These are phyloP conservation scores for Chlamydomonas incerta DNA, from an alignment of 139 green algal species.

Conservation along the genomic window DNA sequence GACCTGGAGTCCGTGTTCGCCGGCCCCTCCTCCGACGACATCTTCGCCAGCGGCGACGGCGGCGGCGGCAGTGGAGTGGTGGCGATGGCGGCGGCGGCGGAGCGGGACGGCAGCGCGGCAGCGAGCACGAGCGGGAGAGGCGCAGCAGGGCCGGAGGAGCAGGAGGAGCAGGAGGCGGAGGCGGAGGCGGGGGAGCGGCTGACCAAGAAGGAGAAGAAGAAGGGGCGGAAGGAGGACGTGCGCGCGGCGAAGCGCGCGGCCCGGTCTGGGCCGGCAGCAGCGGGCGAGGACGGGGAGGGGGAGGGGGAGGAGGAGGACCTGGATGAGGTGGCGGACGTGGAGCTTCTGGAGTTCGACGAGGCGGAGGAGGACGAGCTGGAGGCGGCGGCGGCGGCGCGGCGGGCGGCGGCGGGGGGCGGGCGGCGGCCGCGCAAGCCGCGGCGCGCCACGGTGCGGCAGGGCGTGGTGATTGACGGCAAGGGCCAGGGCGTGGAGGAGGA, in stretches of 20 bases:
- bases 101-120: background rate
- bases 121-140: background rate
- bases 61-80: background rate
- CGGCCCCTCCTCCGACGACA: constrained; percentile 17
- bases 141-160: background rate
- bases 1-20: constrained; percentile 47
- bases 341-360: background rate
- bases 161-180: too few species aligned
- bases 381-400: background rate
- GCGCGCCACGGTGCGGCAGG: background rate
- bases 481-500: background rate
- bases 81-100: background rate
- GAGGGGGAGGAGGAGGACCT: background rate
- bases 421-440: background rate
- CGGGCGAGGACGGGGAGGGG: background rate
- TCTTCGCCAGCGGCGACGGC: background rate
- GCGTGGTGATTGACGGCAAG: background rate
- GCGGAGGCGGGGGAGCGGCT: background rate
- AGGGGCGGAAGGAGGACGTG: background rate
- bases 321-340: constrained; percentile 3
- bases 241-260: background rate
- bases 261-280: background rate
- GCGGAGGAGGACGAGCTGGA: background rate
- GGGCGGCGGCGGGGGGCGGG: background rate
- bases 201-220: constrained; percentile 44